Conservation (phyloP, 129 eudicot genomes). For the Tagetes erecta region DNA sequence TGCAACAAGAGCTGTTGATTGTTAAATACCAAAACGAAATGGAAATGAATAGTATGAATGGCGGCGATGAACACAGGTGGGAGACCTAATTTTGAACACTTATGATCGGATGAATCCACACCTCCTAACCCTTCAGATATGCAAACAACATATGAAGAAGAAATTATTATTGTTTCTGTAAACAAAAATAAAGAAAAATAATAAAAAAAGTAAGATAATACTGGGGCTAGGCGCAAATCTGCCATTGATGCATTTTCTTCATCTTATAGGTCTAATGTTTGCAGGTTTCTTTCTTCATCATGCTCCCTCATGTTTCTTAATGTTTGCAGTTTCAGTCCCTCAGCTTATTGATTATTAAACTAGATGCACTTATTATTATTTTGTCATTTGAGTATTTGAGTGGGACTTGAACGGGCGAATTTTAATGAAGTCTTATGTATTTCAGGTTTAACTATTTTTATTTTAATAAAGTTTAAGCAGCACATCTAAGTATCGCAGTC, state of each 20-base stretch:
- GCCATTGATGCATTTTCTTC: conserved; percentile 31
- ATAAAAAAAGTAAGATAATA: neutral
- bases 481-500: too few relatives aligned
- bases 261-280: conserved; percentile 28
- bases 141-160: conserved; percentile 9
- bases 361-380: neutral
- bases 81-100: conserved; percentile 26
- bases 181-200: conserved; percentile 25
- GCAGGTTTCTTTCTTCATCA: conserved; percentile 11
- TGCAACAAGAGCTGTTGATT: neutral
- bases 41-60: conserved; percentile 28
- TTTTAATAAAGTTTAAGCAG: too few relatives aligned
- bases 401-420: too few relatives aligned
- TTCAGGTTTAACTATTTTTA: too few relatives aligned
- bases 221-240: conserved; percentile 45
- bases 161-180: conserved; percentile 12
- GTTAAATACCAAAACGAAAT: conserved; percentile 9
- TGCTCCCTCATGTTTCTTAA: conserved; percentile 31
- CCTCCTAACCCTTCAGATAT: conserved; percentile 36
- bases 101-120: conserved; percentile 34
- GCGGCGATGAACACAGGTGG: conserved; percentile 42
- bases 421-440: too few relatives aligned
- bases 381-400: too few relatives aligned
- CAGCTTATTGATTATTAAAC: conserved; percentile 12
- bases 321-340: neutral